Percentiles rank a stretch among this genome's conserved stretches.
phyloP scores from a whole-genome alignment of 169 alveolate species.

The Pseudocohnilembus persalinus region DNA sequence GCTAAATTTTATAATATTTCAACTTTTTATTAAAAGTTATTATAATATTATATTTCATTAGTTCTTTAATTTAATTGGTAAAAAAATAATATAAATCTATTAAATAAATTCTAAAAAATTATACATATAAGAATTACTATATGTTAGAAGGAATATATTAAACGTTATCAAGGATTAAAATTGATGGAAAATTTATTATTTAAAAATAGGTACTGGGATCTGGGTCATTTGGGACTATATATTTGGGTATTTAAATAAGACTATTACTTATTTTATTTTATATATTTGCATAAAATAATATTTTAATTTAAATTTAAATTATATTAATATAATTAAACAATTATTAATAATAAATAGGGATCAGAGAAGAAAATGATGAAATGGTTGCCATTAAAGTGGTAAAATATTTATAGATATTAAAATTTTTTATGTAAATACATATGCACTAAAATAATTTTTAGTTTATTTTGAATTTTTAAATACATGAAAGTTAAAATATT shows the following conservation, averaged over 20 bases:
- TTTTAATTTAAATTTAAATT: neutral
- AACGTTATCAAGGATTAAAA: neutral
- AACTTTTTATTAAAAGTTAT: neutral
- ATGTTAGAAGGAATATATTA: neutral
- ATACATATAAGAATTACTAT: neutral
- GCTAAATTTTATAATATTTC: neutral
- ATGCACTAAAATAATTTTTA: slow-evolving; percentile 16
- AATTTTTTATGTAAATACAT: slow-evolving; percentile 12
- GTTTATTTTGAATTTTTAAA: slow-evolving; percentile 9
- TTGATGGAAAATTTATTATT: neutral
- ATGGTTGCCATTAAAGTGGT: slow-evolving; percentile 75
- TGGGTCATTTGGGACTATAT: slow-evolving; percentile 86
- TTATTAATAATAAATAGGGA: slow-evolving; percentile 13
- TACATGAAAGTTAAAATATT: slow-evolving; percentile 28
- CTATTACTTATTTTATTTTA: too few relatives aligned
- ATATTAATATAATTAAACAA: neutral
- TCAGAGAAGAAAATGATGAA: slow-evolving; percentile 31
- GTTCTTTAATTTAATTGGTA: too few relatives aligned
- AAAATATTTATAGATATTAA: too few relatives aligned
- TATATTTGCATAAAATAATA: too few relatives aligned
- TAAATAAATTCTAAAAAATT: neutral
- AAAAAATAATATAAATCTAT: too few relatives aligned
- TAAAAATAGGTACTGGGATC: slow-evolving; percentile 65
- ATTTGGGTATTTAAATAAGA: slow-evolving; percentile 70
- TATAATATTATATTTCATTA: too few relatives aligned